Evolutionary conservation across 257 asterid genomes (phyloP), one percentile per base, ranked within the genome.

Genomic region (Ligustrum vulgare): DNA sequence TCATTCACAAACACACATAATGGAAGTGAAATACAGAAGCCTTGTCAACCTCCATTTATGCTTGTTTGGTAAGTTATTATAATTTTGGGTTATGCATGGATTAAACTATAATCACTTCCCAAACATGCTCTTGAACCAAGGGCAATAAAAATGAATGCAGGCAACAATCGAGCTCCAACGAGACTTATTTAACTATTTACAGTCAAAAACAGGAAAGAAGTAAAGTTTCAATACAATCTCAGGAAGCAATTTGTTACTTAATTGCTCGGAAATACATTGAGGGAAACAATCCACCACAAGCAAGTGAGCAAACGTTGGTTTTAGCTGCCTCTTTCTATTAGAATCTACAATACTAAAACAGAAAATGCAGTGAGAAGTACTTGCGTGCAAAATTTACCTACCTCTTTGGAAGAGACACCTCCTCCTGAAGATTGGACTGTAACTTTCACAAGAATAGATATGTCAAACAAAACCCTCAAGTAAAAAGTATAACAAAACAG

Each of bases 401-500:
- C 99, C 96, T 82, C 92, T 25, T 87, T 49, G 75, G 65, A 37
- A 67, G 89, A 67, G 34, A 74, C 69, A 74, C 78, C 80, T 80
- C 87, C 96, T 43, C 89, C 88, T 10, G 89, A 83, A 81, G 97
- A 82, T 72, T 80, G 94, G 77, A 54, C 87, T 34, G 86, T 75
- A 79, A 78, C 93, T 88, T 87, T 80, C 63, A 83, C 8, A 78
- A 67, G 68, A 49, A 81, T 49, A 73, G 34, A 81, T 7, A 76
- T 37, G 78, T 82, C 33, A 83, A 67, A 23, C 0, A 22, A 2
- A 9, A 23, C 67, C 67, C n/a, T 11, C 12, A 18, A 60, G n/a
- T 60, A 73, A 35, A 25, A 60, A 22, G 31, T 33, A 67, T 39
- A 56, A 72, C 32, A 47, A 75, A 11, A 11, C 51, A 78, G 69